phyloP scores from a whole-genome alignment of 345 rosid genomes.

The Dimocarpus longan region DNA sequence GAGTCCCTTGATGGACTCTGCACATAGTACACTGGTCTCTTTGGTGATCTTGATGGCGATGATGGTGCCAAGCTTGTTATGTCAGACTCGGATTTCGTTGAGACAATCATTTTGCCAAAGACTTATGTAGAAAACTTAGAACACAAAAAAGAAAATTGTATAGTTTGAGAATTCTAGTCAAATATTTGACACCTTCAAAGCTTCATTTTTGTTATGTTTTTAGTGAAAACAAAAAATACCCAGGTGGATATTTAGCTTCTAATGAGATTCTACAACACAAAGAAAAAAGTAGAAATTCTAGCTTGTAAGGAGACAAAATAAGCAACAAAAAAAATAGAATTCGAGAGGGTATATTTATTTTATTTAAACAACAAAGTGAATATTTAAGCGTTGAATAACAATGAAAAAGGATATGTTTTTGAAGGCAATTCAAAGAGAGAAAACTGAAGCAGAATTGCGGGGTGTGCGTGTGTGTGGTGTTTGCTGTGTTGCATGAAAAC shows the following conservation, averaged over 20 bases:
- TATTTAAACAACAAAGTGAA: no score
- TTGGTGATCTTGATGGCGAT: conserved; percentile 80
- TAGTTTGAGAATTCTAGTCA: no score
- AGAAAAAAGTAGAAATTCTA: neutral
- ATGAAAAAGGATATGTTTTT: neutral
- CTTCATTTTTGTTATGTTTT: neutral
- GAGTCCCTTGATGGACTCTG: conserved; percentile 95
- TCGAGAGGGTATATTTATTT: neutral
- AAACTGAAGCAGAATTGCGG: no score
- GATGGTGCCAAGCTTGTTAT: conserved; percentile 76
- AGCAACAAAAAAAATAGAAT: neutral
- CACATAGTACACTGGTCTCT: conserved; percentile 67
- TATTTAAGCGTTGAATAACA: neutral
- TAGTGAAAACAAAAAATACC: neutral
- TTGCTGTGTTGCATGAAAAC: conserved; percentile 7
- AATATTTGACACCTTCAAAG: neutral
- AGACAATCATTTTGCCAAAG: conserved; percentile 39
- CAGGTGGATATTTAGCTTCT: neutral
- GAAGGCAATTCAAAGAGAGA: neutral
- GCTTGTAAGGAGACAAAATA: neutral
- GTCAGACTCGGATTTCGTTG: conserved; percentile 76
- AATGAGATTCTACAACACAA: neutral
- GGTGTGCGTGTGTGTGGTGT: neutral
- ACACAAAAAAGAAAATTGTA: neutral
- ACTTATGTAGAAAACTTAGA: neutral